A percentile compares a stretch with the other conserved stretches of the same genome.
Conservation (phyloP, 2,329 filamentous ascomycete genomes). For the Colletotrichum chrysophilum region DNA sequence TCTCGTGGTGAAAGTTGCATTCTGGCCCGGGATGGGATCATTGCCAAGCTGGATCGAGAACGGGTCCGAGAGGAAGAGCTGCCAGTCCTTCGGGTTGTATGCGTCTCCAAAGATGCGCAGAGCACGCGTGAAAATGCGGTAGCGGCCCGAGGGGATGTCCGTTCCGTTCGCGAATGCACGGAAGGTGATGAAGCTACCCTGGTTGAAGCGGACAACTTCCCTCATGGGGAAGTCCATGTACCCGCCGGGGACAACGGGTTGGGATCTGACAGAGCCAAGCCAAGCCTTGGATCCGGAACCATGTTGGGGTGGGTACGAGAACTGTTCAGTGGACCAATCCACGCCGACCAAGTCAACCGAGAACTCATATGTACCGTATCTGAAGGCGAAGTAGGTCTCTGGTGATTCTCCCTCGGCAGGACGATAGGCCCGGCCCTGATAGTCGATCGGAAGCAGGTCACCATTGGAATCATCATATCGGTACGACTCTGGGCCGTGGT, state of each 20-base stretch:
- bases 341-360: slow-evolving; percentile 24
- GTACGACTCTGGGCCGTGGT: slow-evolving; percentile 18
- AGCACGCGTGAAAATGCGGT: slow-evolving; percentile 42
- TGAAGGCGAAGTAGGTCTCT: slow-evolving; percentile 24
- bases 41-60: slow-evolving; percentile 22
- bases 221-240: slow-evolving; percentile 14
- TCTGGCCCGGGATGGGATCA: slow-evolving; percentile 6
- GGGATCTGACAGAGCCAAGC: slow-evolving; percentile 13
- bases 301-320: slow-evolving; percentile 17
- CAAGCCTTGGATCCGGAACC: slow-evolving; percentile 9
- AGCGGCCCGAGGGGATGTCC: slow-evolving; percentile 15
- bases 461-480: slow-evolving; percentile 19
- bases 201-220: slow-evolving; percentile 15
- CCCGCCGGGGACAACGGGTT: background rate
- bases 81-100: slow-evolving; percentile 49
- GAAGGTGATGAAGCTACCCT: slow-evolving; percentile 13
- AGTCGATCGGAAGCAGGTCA: slow-evolving; percentile 22
- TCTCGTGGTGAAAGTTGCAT: background rate
- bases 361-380: slow-evolving; percentile 25
- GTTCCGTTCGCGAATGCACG: slow-evolving; percentile 22
- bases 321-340: slow-evolving; percentile 19
- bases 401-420: slow-evolving; percentile 21
- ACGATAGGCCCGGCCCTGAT: slow-evolving; percentile 3
- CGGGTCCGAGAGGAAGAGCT: slow-evolving; percentile 41
- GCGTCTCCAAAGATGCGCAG: slow-evolving; percentile 56